phyloP scores from a whole-genome alignment of 1,139 yeast species.

The Blastobotrys indianensis region DNA sequence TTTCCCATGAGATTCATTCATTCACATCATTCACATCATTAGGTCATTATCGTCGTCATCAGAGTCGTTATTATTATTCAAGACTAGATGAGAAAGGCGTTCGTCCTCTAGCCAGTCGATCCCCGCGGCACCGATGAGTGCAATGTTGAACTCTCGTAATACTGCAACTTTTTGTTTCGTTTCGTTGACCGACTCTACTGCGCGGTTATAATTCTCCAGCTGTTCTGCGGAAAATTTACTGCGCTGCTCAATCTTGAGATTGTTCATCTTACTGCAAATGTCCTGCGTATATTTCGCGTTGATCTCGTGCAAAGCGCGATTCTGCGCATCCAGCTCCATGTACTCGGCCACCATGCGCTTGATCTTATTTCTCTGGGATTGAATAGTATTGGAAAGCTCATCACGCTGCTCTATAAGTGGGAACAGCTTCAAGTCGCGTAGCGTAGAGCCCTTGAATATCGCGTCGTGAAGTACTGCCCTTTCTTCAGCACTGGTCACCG shows the following conservation, averaged over 20 bases:
- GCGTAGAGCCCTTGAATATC: slow-evolving; percentile 1
- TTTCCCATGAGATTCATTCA: neutral
- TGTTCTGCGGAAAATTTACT: slow-evolving; percentile 13
- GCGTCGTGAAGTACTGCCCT: slow-evolving; percentile 2
- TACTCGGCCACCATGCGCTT: slow-evolving; percentile 8
- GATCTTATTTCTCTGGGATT: slow-evolving; percentile 7
- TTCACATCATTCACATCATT: slow-evolving; percentile 1
- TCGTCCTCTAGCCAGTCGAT: slow-evolving; percentile 22
- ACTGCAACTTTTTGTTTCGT: slow-evolving; percentile 15
- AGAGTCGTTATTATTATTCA: too few relatives aligned
- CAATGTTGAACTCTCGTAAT: slow-evolving; percentile 20
- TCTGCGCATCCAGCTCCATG: slow-evolving; percentile 7
- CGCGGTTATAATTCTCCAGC: slow-evolving; percentile 9
- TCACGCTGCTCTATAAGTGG: slow-evolving; percentile 16
- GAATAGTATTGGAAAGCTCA: slow-evolving; percentile 12
- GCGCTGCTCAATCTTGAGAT: slow-evolving; percentile 10
- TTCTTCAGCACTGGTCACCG: neutral
- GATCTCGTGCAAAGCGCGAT: slow-evolving; percentile 12
- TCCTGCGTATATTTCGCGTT: slow-evolving; percentile 12
- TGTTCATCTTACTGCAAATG: slow-evolving; percentile 8
- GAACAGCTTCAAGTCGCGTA: slow-evolving; percentile 8
- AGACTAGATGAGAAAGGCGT: slow-evolving; percentile 14
- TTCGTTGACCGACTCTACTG: slow-evolving; percentile 10
- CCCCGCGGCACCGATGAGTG: slow-evolving; percentile 22
- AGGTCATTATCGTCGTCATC: slow-evolving; percentile 7